Evolutionary conservation across 345 rosid genomes (phyloP), one percentile per base, ranked within the genome.

Genomic region (Mercurialis annua): DNA sequence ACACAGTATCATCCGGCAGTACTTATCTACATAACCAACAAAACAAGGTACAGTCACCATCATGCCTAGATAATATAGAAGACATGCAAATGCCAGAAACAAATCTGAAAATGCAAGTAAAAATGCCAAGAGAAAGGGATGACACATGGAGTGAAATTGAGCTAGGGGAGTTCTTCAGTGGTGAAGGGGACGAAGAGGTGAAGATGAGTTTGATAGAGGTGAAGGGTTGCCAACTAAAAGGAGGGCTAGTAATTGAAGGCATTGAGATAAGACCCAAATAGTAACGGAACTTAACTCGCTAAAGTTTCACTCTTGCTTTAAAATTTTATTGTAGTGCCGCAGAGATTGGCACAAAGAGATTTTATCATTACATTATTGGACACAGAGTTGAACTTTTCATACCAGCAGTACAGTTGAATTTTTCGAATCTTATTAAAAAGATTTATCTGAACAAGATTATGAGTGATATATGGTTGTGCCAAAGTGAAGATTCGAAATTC

Each of bases 231-330:
- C 70, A 59, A 36, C 34, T 66, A 21, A 72, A 72, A 51, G 70
- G 61, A 23, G 76, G 76, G 12, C 54, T 72, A 40, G 18, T 65
- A 8, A 59, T 72, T 51, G 34, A 72, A 30, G 71, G 71, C 29
- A 65, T 72, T 72, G 76, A 72, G 51, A 36, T 72, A 9, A 58
- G 76, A 50, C 76, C 76, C 14, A 73, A 67, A 57, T n/a, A 27
- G 36, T 62, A 26, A 26, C 6, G 21, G 20, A 61, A 43, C 11
- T 40, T 40, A 1, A 7, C 8, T 14, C 40, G 11, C 12, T 17
- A 38, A 24, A 36, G 42, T 10, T n/a, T 36, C 11, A 33, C 34
- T 14, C 10, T 6, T 57, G 44, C 24, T 10, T 51, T 14, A 23
- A 10, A 9, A 57, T 24, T 6, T 29, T 36, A 54, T 6, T 27